Base-by-base conservation (phyloP, 306 rosid genomes). In the Vigna radiata region DNA sequence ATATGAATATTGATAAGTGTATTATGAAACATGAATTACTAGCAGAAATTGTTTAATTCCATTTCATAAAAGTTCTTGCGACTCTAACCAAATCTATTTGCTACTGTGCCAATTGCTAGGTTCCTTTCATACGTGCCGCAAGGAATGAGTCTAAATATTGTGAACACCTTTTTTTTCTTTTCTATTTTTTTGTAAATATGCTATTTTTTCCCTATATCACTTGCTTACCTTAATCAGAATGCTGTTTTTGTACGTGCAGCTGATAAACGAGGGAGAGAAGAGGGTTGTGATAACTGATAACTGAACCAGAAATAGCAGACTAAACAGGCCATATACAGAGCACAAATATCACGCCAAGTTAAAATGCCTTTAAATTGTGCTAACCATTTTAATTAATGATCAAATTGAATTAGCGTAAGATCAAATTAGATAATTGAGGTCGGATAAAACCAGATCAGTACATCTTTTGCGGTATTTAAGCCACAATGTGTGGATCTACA, bases 21-120 rank as follows among this genome's bases (percentile, higher is more conserved):
- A n/a, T n/a, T n/a, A n/a, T n/a, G n/a, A n/a, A n/a, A n/a, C n/a
- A n/a, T n/a, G n/a, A n/a, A n/a, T n/a, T n/a, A n/a, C n/a, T n/a
- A n/a, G n/a, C n/a, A 19, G 82, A 75, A 90, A 91, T 47, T 87
- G 89, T 66, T 89, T 87, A 81, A 87, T 91, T 68, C 93, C 96
- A 14, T 87, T 91, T 59, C 77, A 80, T 73, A 94, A 85, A 83
- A 89, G 93, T 59, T 68, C 27, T 60, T 9, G 29, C 14, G 15
- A 49, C 65, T 48, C 59, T 33, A 1, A 36, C 7, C n/a, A 39
- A 31, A 50, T 52, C 18, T 11, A 15, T 50, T 71, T 17, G 48
- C 23, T 50, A 29, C 36, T 19, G 47, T 60, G 18, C 13, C 12
- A 14, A 13, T 11, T 1, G 76, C 54, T 3, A 1, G 13, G 21